phyloP scores from a whole-genome alignment of 2,329 filamentous ascomycete species.

The Didymellaceae sp. region DNA sequence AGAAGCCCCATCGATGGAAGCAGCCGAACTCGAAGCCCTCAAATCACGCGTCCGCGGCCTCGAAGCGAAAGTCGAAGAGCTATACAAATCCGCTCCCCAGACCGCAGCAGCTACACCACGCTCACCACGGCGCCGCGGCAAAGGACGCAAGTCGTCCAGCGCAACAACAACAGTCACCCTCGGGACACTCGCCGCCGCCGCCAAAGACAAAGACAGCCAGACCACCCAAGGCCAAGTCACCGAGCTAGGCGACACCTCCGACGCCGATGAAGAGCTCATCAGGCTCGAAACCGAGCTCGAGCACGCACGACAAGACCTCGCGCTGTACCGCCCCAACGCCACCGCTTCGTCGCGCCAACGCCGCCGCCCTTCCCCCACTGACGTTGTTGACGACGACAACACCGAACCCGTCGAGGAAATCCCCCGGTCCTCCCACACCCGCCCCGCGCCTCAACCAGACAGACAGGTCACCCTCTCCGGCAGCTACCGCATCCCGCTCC shows the following conservation, averaged over 20 bases:
- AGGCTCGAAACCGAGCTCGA: conserved; percentile 44
- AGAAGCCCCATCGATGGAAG: conserved; percentile 7
- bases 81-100: conserved; percentile 32
- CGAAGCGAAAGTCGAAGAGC: conserved; percentile 47
- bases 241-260: conserved; percentile 29
- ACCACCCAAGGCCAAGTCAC: neutral
- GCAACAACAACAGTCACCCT: conserved; percentile 30
- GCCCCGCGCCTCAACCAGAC: no score
- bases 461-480: conserved; percentile 44
- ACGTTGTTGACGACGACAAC: conserved; percentile 21
- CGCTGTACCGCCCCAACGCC: conserved; percentile 21
- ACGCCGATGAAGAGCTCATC: conserved; percentile 42
- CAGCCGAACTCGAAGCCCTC: conserved; percentile 43
- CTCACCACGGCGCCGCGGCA: conserved; percentile 43
- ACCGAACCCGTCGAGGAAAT: conserved; percentile 41
- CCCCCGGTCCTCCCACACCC: no score
- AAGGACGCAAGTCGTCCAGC: conserved; percentile 38
- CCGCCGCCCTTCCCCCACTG: conserved; percentile 2
- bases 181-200: neutral
- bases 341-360: conserved; percentile 4
- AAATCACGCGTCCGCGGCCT: conserved; percentile 45
- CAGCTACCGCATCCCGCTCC: conserved; percentile 47
- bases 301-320: conserved; percentile 40
- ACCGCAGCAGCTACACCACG: conserved; percentile 19
- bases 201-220: neutral